These are phyloP conservation scores for Ustulina deusta DNA, from an alignment of 2,329 filamentous ascomycete genomes.

Conservation along the genomic window DNA sequence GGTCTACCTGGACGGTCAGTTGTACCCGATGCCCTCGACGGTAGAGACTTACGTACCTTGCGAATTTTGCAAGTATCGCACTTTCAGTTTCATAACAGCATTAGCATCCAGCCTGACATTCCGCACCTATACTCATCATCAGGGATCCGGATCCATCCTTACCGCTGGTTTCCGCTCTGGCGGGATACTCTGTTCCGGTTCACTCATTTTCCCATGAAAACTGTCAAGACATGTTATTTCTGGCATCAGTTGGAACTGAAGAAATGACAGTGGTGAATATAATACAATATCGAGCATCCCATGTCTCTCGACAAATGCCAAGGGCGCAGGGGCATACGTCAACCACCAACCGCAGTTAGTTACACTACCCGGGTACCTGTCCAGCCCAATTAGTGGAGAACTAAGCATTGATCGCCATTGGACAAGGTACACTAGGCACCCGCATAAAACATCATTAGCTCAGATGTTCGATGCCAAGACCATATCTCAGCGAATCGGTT, in stretches of 20 bases:
- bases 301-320: conserved; percentile 35
- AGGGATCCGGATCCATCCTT: conserved; percentile 37
- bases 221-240: background rate
- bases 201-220: conserved; percentile 36
- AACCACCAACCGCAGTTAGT: conserved; percentile 1
- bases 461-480: background rate
- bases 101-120: conserved; percentile 4
- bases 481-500: background rate
- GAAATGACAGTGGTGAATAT: background rate
- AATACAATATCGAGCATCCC: background rate
- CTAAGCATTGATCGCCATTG: conserved; percentile 4
- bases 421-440: no score
- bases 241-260: background rate
- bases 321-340: conserved; percentile 31
- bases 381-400: conserved; percentile 26
- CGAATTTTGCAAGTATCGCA: conserved; percentile 48
- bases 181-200: conserved; percentile 38
- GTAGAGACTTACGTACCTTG: conserved; percentile 41
- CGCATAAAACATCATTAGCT: background rate
- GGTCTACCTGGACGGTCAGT: conserved; percentile 40
- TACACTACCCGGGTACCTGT: background rate
- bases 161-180: conserved; percentile 46
- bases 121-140: background rate
- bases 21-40: background rate
- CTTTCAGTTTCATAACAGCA: conserved; percentile 27